Evolutionary conservation across 1,284 basidiomycete genomes (phyloP).

Genomic region (Singerocomus rubriflavus): DNA sequence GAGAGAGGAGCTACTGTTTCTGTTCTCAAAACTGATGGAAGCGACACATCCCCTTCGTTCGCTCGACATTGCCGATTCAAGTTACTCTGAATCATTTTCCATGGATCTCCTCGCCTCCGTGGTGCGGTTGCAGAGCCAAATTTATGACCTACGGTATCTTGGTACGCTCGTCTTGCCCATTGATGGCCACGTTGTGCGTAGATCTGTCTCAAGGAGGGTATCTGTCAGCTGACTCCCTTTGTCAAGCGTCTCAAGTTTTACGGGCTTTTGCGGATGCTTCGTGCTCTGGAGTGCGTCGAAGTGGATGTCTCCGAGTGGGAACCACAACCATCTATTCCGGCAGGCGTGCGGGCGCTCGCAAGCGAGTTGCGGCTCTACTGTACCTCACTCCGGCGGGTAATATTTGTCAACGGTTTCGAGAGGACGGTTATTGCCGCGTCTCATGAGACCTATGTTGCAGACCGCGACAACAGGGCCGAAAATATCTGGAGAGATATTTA

Average conservation of each 20-base stretch:
- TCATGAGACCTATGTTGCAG: slow-evolving; percentile 41
- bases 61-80: slow-evolving; percentile 59
- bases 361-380: slow-evolving; percentile 59
- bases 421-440: slow-evolving; percentile 47
- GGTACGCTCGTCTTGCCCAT: slow-evolving; percentile 54
- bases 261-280: slow-evolving; percentile 51
- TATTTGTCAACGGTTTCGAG: slow-evolving; percentile 62
- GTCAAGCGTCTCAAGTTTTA: slow-evolving; percentile 59
- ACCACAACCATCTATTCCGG: slow-evolving; percentile 47
- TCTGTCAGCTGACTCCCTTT: slow-evolving; percentile 11
- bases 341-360: slow-evolving; percentile 53
- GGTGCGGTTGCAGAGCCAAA: slow-evolving; percentile 34
- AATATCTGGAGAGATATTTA: slow-evolving; percentile 52
- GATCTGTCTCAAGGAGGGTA: slow-evolving; percentile 39
- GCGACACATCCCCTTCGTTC: slow-evolving; percentile 45
- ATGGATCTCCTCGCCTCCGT: slow-evolving; percentile 48
- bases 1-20: slow-evolving; percentile 44
- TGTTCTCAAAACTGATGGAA: slow-evolving; percentile 44
- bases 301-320: slow-evolving; percentile 63
- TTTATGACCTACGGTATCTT: slow-evolving; percentile 49
- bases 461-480: slow-evolving; percentile 43
- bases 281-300: slow-evolving; percentile 50
- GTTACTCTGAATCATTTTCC: slow-evolving; percentile 51
- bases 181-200: slow-evolving; percentile 40
- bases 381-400: slow-evolving; percentile 44